Base-by-base conservation (phyloP, 441 rosid genomes). In the Viola pubescens region DNA sequence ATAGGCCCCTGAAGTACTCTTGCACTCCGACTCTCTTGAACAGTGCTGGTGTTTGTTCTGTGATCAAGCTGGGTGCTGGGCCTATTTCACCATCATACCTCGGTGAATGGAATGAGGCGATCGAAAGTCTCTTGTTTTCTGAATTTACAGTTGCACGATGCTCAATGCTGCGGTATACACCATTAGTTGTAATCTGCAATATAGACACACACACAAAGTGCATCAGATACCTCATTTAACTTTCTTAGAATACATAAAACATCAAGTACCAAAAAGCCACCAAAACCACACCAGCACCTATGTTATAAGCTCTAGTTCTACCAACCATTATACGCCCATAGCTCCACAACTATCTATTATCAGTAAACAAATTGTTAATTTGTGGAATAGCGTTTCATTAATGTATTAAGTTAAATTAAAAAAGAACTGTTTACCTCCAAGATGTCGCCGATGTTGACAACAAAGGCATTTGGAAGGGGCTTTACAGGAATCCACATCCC, bases 401-500 rank as follows among this genome's bases (percentile, higher is more conserved):
- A 42, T 42, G 6, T 5, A 42, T 5, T 42, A 42, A 9, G 9
- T 46, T 8, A 46, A 9, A 46, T 8, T 3, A 43, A 9, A 43
- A 38, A n/a, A 1, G 19, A 44, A 13, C 5, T 14, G 7, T 6
- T 60, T 67, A 81, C 84, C 81, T 79, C 77, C 48, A 82, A 26
- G 8, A 73, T 44, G 60, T 79, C 82, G 54, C 84, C 85, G 14
- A 82, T 53, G 49, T 77, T 82, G 34, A 82, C 56, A 4, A 80
- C 66, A 9, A 80, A 66, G 3, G 88, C 75, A 64, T 65, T 49
- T 4, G 77, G 76, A 44, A 62, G 71, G 53, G 79, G 56, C 58
- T 47, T 65, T 7, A 77, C 52, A 1, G 82, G 73, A 26, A 63
- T 9, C 83, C 82, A 82, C 14, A 58, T 61, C 3, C 81, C 81